phyloP scores from a whole-genome alignment of 345 rosid genomes.

The Populus alba region DNA sequence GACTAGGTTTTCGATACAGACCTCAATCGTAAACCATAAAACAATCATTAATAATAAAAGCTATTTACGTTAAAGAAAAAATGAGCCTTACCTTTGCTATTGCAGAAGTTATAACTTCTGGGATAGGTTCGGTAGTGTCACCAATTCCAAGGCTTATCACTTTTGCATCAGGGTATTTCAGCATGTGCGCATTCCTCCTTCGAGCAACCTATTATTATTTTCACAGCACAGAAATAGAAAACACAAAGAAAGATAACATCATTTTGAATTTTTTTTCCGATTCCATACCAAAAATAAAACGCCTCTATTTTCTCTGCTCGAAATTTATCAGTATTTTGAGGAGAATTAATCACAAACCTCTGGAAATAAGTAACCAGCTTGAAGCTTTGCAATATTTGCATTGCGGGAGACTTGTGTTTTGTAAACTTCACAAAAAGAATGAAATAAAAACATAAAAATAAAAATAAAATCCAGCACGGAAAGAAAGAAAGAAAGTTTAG shows the following conservation, averaged over 20 bases:
- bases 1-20: too few species aligned
- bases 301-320: not conserved
- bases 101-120: constrained; percentile 81
- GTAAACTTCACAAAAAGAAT: constrained; percentile 51
- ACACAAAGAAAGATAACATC: not conserved
- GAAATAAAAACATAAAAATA: constrained; percentile 15
- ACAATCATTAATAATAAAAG: not conserved
- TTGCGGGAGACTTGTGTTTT: constrained; percentile 79
- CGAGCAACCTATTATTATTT: constrained; percentile 64
- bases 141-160: constrained; percentile 96
- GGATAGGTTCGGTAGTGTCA: constrained; percentile 98
- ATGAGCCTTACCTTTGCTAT: constrained; percentile 55
- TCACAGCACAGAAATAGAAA: not conserved
- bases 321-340: not conserved
- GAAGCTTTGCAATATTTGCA: constrained; percentile 85
- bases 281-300: not conserved
- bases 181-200: constrained; percentile 76
- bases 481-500: not conserved
- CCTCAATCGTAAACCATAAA: not conserved
- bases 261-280: not conserved
- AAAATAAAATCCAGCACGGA: not conserved
- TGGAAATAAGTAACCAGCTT: constrained; percentile 95
- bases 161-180: constrained; percentile 78
- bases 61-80: not conserved
- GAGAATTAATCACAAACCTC: constrained; percentile 52